Evolutionary conservation across 345 rosid species (phyloP).

Genomic region (Sisymbrium irio): DNA sequence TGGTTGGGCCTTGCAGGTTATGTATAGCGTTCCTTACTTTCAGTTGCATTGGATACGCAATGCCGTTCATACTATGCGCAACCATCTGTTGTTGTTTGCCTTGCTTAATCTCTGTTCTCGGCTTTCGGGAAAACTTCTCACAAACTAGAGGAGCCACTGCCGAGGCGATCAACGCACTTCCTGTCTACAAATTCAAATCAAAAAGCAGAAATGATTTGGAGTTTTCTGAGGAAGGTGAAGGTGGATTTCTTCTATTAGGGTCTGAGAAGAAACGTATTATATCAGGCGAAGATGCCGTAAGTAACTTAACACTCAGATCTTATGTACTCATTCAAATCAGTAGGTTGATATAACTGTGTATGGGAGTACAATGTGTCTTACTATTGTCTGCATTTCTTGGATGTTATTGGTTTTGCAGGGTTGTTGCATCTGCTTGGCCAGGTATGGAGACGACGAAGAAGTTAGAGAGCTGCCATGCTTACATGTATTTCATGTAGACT

Average conservation of each 20-base stretch:
- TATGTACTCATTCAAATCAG: background rate
- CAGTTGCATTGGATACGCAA: conserved; percentile 90
- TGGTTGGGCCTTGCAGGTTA: conserved; percentile 54
- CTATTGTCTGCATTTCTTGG: background rate
- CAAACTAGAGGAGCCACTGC: conserved; percentile 74
- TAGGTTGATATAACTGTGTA: background rate
- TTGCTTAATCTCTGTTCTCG: conserved; percentile 83
- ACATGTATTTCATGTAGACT: conserved; percentile 66
- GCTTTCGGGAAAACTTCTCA: conserved; percentile 68
- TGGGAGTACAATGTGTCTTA: background rate
- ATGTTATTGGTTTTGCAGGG: conserved; percentile 43
- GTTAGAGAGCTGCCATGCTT: conserved; percentile 65
- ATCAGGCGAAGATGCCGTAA: conserved; percentile 91
- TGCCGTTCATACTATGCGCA: conserved; percentile 90
- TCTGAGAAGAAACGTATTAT: conserved; percentile 67
- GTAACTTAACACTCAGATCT: conserved; percentile 23
- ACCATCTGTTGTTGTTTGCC: conserved; percentile 92
- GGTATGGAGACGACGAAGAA: conserved; percentile 59
- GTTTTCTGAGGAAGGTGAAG: conserved; percentile 45
- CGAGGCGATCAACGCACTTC: conserved; percentile 66
- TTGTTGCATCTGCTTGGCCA: conserved; percentile 72
- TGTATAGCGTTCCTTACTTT: conserved; percentile 91
- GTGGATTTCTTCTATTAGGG: conserved; percentile 69
- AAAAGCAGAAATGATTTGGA: conserved; percentile 45
- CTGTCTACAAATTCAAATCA: conserved; percentile 67